These are phyloP conservation scores for Candolleomyces aberdarensis DNA, from an alignment of 768 basidiomycete species.

Conservation along the genomic window DNA sequence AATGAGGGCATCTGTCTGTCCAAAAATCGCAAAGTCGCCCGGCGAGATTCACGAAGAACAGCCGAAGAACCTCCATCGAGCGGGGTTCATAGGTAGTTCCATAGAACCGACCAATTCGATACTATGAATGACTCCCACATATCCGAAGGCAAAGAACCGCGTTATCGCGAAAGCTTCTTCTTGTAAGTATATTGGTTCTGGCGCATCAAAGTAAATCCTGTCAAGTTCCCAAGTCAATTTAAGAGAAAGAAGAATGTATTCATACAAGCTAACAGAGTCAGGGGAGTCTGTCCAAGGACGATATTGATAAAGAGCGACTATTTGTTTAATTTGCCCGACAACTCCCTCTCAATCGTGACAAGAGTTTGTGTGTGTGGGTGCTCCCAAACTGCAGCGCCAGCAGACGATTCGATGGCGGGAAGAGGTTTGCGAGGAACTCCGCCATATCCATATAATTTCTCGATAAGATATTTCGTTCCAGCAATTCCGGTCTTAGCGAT, in stretches of 20 bases:
- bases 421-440: conserved; percentile 79
- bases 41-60: neutral
- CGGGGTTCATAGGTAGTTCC: no score
- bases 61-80: neutral
- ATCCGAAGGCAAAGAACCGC: no score
- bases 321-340: conserved; percentile 38
- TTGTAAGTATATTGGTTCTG: no score
- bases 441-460: conserved; percentile 78
- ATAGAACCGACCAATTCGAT: no score
- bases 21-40: no score
- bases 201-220: no score
- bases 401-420: conserved; percentile 54
- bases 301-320: neutral
- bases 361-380: conserved; percentile 73
- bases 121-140: no score
- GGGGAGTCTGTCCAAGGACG: neutral
- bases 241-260: no score
- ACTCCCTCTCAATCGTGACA: conserved; percentile 57
- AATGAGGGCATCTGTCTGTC: no score
- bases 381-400: conserved; percentile 62
- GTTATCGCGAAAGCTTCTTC: no score
- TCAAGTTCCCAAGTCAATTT: no score
- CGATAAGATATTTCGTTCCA: conserved; percentile 79
- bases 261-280: no score
- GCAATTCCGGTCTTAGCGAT: conserved; percentile 74